phyloP scores from a whole-genome alignment of 306 rosid species.

The Dalbergia cultrata region DNA sequence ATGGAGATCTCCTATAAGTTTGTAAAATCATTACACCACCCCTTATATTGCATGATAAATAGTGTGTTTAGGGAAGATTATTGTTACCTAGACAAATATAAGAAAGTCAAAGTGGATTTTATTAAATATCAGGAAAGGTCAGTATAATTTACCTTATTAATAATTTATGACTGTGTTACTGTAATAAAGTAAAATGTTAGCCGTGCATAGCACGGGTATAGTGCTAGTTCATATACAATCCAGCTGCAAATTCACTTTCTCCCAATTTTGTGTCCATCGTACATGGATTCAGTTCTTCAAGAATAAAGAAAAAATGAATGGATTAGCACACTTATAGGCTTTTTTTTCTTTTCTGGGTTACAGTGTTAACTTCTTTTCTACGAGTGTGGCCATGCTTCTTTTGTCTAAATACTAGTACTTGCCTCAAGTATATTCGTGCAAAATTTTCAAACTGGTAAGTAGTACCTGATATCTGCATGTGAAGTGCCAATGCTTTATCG shows the following conservation, averaged over 20 bases:
- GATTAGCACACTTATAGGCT: background rate
- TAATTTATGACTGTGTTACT: no score
- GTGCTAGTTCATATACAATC: background rate
- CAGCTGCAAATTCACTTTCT: background rate
- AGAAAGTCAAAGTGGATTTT: no score
- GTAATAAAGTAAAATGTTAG: no score
- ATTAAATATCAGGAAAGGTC: no score
- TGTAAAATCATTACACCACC: no score
- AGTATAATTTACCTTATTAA: no score
- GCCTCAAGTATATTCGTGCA: background rate
- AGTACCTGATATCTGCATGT: background rate
- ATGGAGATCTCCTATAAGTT: no score
- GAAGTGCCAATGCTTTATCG: background rate
- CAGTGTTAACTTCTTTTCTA: background rate
- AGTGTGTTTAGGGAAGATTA: no score
- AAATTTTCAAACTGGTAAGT: background rate
- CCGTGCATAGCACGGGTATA: no score
- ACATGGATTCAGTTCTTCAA: background rate
- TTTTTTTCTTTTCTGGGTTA: background rate
- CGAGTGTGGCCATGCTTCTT: background rate
- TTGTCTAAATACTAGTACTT: background rate
- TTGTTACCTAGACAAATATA: no score
- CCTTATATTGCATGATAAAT: no score
- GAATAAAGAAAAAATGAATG: background rate
- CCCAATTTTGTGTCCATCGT: background rate